These are phyloP conservation scores for Eucalyptus globulus DNA, from an alignment of 345 rosid species.

Conservation along the genomic window DNA sequence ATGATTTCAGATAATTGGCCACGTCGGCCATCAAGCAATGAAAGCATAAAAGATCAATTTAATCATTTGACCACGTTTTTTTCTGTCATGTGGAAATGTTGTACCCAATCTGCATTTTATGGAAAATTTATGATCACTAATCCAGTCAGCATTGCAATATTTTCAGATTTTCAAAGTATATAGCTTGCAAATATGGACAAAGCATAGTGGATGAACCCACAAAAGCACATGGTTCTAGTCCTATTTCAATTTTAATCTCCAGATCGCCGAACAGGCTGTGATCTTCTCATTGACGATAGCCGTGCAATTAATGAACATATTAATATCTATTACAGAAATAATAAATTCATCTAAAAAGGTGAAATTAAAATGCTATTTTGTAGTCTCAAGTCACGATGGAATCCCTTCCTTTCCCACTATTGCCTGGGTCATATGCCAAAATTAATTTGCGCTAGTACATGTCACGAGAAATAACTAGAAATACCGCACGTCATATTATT, in stretches of 20 bases:
- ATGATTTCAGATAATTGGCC: background rate
- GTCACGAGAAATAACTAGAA: background rate
- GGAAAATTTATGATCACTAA: background rate
- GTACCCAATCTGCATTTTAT: background rate
- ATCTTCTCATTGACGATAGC: background rate
- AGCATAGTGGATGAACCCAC: background rate
- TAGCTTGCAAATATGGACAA: background rate
- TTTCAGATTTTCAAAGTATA: background rate
- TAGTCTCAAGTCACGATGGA: background rate
- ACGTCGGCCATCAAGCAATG: background rate
- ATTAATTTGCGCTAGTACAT: background rate
- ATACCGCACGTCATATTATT: background rate
- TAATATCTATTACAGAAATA: background rate
- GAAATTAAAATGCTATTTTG: background rate
- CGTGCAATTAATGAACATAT: background rate
- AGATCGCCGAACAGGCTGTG: background rate
- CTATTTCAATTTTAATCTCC: background rate
- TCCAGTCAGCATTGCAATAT: background rate
- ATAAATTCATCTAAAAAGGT: background rate
- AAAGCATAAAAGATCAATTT: background rate
- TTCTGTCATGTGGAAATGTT: background rate
- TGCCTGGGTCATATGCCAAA: background rate
- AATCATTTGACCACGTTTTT: background rate
- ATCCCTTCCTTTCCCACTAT: background rate
- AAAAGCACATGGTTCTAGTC: background rate